phyloP scores from a whole-genome alignment of 257 asterid genomes.

The Hygrophila difformis region DNA sequence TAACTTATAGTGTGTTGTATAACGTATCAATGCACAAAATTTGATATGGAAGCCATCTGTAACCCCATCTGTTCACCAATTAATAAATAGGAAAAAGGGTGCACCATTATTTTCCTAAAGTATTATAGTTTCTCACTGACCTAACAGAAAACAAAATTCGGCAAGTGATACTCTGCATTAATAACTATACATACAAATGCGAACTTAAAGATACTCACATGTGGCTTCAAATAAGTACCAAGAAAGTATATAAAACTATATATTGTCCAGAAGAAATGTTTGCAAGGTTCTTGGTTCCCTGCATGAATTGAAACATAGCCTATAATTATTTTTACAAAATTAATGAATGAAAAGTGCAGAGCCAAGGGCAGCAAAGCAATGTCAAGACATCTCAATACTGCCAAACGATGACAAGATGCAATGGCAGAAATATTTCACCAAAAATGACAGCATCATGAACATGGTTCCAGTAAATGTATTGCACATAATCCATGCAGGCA shows the following conservation, averaged over 20 bases:
- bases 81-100: not conserved
- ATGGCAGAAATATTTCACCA: too few relatives aligned
- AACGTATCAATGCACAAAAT: constrained; percentile 6
- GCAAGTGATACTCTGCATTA: not conserved
- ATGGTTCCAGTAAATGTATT: too few relatives aligned
- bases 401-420: too few relatives aligned
- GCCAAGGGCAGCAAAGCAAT: not conserved
- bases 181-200: constrained; percentile 7
- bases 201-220: constrained; percentile 55
- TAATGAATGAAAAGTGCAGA: constrained; percentile 7
- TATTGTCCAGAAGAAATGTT: constrained; percentile 53
- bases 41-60: not conserved
- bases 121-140: not conserved
- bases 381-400: too few relatives aligned
- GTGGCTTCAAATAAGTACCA: constrained; percentile 91
- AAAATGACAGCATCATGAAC: too few relatives aligned
- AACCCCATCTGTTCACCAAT: constrained; percentile 4
- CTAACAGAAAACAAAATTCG: not conserved
- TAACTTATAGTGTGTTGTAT: constrained; percentile 9
- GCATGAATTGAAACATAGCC: constrained; percentile 24
- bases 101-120: too few relatives aligned
- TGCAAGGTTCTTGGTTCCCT: constrained; percentile 75
- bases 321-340: constrained; percentile 15
- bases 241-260: constrained; percentile 56
- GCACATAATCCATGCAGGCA: too few relatives aligned